Conservation (phyloP, 1,284 basidiomycete species). For the Volvariella surrecta region DNA sequence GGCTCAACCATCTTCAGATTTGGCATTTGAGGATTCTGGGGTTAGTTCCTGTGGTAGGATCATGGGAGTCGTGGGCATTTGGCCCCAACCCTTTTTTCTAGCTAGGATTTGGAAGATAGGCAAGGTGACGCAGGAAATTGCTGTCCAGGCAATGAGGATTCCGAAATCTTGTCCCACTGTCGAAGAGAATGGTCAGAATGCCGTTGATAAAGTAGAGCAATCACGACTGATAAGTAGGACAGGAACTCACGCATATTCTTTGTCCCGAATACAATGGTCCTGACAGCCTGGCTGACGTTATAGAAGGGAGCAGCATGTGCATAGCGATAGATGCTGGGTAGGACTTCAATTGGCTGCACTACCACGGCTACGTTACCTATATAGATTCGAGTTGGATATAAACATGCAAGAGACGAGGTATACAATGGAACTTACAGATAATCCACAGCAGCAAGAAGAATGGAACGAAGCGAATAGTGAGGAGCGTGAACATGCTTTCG, state of each 20-base stretch:
- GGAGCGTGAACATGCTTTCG: conserved; percentile 50
- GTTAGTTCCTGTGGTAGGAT: conserved; percentile 6
- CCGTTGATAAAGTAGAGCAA: neutral
- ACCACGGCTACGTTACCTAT: conserved; percentile 65
- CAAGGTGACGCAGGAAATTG: conserved; percentile 42
- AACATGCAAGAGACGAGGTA: conserved; percentile 12
- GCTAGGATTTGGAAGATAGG: conserved; percentile 34
- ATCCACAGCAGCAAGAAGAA: conserved; percentile 63
- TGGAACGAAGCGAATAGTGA: conserved; percentile 44
- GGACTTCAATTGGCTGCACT: conserved; percentile 54
- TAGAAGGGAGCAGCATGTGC: conserved; percentile 70
- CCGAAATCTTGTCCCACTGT: conserved; percentile 54
- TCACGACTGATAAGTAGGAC: conserved; percentile 3
- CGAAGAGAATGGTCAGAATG: conserved; percentile 1
- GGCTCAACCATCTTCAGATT: no score
- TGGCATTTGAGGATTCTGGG: no score
- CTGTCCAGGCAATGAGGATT: conserved; percentile 46
- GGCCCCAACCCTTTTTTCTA: conserved; percentile 13
- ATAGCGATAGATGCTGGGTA: conserved; percentile 59
- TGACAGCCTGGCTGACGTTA: conserved; percentile 50
- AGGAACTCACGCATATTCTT: conserved; percentile 43
- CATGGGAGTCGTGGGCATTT: neutral
- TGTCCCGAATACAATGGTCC: conserved; percentile 62
- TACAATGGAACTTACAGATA: conserved; percentile 35
- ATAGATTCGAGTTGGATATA: neutral